These are phyloP conservation scores for Globisporangium rhizosaccharum DNA, from an alignment of 352 stramenopile genomes.

Conservation along the genomic window DNA sequence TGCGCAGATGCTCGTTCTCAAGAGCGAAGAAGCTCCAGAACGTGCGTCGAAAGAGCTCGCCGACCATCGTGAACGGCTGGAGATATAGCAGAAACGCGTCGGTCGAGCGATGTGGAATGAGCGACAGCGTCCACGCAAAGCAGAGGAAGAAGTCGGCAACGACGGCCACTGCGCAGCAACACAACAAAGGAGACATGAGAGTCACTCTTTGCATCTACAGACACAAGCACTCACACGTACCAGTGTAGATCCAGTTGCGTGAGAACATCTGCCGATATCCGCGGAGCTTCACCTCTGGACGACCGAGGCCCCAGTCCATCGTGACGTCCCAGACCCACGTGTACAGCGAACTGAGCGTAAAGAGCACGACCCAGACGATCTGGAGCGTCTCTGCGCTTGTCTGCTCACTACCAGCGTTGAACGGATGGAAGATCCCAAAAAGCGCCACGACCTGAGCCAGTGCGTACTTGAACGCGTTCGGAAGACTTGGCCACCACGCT, in stretches of 20 bases:
- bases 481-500: conserved; percentile 93
- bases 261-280: conserved; percentile 84
- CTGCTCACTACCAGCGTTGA: conserved; percentile 34
- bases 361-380: conserved; percentile 69
- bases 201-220: neutral
- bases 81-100: conserved; percentile 65
- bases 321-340: conserved; percentile 83
- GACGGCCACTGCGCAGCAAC: conserved; percentile 38
- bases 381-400: conserved; percentile 29
- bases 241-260: conserved; percentile 60
- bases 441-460: conserved; percentile 80
- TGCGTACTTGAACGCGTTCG: conserved; percentile 95
- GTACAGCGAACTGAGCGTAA: conserved; percentile 77
- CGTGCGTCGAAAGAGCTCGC: conserved; percentile 79
- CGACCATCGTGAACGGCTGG: conserved; percentile 81
- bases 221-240: neutral
- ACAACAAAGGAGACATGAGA: neutral
- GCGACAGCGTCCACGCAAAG: conserved; percentile 78
- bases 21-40: conserved; percentile 86
- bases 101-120: conserved; percentile 64
- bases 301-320: conserved; percentile 84
- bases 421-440: conserved; percentile 84
- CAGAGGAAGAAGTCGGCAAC: conserved; percentile 72
- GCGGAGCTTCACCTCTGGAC: conserved; percentile 71
- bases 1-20: conserved; percentile 84